A percentile compares a stretch with the other conserved stretches of the same genome.
These are phyloP conservation scores for Cadophora sp. DNA, from an alignment of 2,329 filamentous ascomycete species.

Conservation along the genomic window DNA sequence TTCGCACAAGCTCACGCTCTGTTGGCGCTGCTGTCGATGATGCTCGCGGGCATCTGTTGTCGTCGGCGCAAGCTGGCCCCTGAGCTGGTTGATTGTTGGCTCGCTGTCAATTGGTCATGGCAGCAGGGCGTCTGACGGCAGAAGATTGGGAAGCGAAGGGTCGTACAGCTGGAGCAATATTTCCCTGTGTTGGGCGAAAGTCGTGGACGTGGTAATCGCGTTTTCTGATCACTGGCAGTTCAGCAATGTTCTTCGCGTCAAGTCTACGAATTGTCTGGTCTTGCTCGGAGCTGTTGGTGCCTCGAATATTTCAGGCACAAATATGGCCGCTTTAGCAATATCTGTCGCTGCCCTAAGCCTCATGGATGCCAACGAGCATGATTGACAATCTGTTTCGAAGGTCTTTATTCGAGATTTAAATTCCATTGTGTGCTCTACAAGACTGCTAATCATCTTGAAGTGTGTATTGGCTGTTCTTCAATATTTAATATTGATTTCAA, in stretches of 20 bases:
- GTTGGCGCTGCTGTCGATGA: constrained; percentile 23
- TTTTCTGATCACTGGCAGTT: background rate
- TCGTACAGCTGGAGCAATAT: background rate
- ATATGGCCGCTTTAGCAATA: constrained; percentile 33
- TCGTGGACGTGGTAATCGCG: constrained; percentile 5
- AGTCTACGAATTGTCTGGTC: background rate
- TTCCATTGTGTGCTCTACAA: too few species aligned
- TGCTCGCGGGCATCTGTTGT: constrained; percentile 18
- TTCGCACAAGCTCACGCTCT: constrained; percentile 23
- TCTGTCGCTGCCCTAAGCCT: constrained; percentile 65
- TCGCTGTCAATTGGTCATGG: constrained; percentile 6
- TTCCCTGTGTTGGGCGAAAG: background rate
- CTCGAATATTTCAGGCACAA: background rate
- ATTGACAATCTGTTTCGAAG: too few species aligned
- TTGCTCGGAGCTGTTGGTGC: constrained; percentile 6
- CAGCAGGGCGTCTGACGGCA: background rate
- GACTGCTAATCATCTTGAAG: too few species aligned
- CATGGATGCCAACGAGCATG: too few species aligned
- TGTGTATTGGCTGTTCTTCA: too few species aligned
- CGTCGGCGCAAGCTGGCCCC: constrained; percentile 14
- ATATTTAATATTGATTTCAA: too few species aligned
- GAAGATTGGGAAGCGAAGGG: background rate
- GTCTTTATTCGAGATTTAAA: too few species aligned
- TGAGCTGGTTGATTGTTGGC: constrained; percentile 4
- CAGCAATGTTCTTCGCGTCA: constrained; percentile 3